A percentile compares a stretch with the other conserved stretches of the same genome.
These are phyloP conservation scores for Gossypium stocksii DNA, from an alignment of 345 rosid genomes.

Conservation along the genomic window DNA sequence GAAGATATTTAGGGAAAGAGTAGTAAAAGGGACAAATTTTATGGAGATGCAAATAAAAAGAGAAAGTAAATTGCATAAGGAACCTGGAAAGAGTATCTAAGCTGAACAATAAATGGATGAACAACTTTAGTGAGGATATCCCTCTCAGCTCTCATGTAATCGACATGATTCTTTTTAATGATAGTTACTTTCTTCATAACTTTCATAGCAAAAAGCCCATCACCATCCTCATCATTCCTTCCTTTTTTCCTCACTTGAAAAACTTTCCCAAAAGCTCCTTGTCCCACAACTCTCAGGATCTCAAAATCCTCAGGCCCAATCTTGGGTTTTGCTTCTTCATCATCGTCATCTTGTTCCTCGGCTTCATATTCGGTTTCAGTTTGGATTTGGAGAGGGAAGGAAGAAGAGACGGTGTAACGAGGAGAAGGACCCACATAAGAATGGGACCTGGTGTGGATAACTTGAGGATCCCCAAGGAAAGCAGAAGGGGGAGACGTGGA, in stretches of 20 bases:
- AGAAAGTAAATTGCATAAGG: not conserved
- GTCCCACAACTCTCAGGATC: constrained; percentile 59
- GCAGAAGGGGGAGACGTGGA: constrained; percentile 26
- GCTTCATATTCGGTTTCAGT: constrained; percentile 26
- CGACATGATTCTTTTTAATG: constrained; percentile 67
- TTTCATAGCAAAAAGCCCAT: constrained; percentile 72
- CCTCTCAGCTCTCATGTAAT: constrained; percentile 73
- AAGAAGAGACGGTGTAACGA: constrained; percentile 45
- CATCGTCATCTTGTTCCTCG: not conserved
- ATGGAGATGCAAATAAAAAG: not conserved
- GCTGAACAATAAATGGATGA: constrained; percentile 70
- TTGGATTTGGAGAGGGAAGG: constrained; percentile 42
- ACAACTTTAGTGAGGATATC: constrained; percentile 65
- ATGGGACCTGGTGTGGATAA: constrained; percentile 65
- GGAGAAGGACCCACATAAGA: constrained; percentile 77
- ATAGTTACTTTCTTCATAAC: constrained; percentile 67
- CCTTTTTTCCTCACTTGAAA: constrained; percentile 54
- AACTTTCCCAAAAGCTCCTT: constrained; percentile 72
- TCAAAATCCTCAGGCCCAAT: constrained; percentile 61
- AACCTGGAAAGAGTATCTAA: constrained; percentile 76
- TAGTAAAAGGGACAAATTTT: not conserved
- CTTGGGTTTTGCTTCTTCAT: not conserved
- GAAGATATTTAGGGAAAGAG: not conserved
- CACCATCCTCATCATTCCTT: constrained; percentile 24
- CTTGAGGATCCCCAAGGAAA: constrained; percentile 38